Conservation (phyloP, 140 eudicot genomes). For the Cichorium intybus region DNA sequence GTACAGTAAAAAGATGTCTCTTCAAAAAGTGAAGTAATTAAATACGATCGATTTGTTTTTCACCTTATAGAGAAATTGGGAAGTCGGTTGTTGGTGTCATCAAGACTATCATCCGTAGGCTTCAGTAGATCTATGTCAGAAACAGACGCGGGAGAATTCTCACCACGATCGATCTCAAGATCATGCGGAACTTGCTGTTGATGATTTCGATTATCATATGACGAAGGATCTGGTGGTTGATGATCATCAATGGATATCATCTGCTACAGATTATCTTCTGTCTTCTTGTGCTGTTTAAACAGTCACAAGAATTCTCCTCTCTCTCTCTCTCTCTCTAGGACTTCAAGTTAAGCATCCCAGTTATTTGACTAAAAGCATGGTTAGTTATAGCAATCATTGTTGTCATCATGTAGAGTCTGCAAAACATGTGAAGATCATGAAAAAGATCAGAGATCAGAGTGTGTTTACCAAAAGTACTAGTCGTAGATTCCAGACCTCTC, state of each 20-base stretch:
- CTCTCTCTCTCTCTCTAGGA: slow-evolving; percentile 35
- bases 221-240: slow-evolving; percentile 69
- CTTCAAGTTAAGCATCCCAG: slow-evolving; percentile 36
- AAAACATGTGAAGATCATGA: slow-evolving; percentile 26
- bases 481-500: slow-evolving; percentile 41
- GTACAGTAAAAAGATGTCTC: slow-evolving; percentile 29
- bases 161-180: slow-evolving; percentile 5
- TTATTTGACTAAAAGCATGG: slow-evolving; percentile 33
- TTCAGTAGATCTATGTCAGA: slow-evolving; percentile 54
- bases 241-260: slow-evolving; percentile 75
- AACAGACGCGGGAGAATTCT: slow-evolving; percentile 20
- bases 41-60: slow-evolving; percentile 3
- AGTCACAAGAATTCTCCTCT: slow-evolving; percentile 61
- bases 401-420: slow-evolving; percentile 32
- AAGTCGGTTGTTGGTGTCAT: slow-evolving; percentile 33
- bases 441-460: slow-evolving; percentile 30
- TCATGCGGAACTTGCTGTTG: slow-evolving; percentile 19
- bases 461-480: slow-evolving; percentile 20
- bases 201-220: slow-evolving; percentile 12
- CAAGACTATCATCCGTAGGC: slow-evolving; percentile 39
- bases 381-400: slow-evolving; percentile 9
- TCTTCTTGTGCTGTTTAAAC: slow-evolving; percentile 73
- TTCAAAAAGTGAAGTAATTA: neutral
- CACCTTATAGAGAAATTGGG: slow-evolving; percentile 82
- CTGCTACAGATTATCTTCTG: slow-evolving; percentile 60